phyloP scores from a whole-genome alignment of 305 asterid species.

The Rubia tinctorum region DNA sequence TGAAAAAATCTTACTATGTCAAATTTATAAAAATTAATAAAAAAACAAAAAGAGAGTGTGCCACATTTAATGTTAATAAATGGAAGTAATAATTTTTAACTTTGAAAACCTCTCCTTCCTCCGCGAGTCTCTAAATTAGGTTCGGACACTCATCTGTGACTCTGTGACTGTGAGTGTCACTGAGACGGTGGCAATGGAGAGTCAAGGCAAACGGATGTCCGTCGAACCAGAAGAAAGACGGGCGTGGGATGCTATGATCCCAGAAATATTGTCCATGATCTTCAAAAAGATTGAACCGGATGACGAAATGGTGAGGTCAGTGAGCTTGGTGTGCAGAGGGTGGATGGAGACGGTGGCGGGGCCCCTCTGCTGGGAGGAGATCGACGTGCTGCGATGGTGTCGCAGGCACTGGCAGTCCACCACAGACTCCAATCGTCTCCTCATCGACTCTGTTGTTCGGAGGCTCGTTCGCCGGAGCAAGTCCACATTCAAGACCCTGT shows the following conservation, averaged over 20 bases:
- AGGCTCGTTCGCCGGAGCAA: conserved; percentile 3
- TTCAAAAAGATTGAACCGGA: not conserved
- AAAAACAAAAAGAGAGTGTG: no score
- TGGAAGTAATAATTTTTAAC: no score
- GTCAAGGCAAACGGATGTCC: no score
- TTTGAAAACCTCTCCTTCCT: no score
- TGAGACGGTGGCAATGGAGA: no score
- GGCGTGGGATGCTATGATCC: not conserved
- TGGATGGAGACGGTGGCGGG: conserved; percentile 1
- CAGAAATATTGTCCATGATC: not conserved
- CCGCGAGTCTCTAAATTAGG: no score
- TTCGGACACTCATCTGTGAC: no score
- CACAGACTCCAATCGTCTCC: not conserved
- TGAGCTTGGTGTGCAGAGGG: conserved; percentile 6
- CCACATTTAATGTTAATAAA: no score
- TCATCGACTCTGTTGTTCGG: not conserved
- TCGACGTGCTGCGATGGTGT: not conserved
- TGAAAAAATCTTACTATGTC: no score
- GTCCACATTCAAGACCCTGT: not conserved
- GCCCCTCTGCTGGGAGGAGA: conserved; percentile 1
- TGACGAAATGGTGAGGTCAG: conserved; percentile 1
- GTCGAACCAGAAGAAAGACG: not conserved
- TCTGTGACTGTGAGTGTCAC: no score
- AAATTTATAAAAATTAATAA: no score
- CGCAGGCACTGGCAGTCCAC: not conserved